Conservation (phyloP, 306 rosid genomes). For the Ormosia emarginata region DNA sequence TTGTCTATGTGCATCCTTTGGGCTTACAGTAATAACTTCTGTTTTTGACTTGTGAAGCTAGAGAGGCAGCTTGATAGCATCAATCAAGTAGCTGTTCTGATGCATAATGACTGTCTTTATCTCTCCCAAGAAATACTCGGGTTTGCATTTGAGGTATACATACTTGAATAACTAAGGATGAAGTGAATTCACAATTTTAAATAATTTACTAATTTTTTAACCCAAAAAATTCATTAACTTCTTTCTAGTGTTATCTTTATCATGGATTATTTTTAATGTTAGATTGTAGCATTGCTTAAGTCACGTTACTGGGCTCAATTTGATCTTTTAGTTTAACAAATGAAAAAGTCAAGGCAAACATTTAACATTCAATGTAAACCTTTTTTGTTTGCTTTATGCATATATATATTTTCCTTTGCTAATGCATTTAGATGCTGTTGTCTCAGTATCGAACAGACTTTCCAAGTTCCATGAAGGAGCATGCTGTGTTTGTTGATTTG, state of each 20-base stretch:
- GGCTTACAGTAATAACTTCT: slow-evolving; percentile 26
- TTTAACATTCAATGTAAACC: neutral
- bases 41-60: slow-evolving; percentile 78
- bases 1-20: neutral
- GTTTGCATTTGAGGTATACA: slow-evolving; percentile 87
- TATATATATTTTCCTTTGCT: slow-evolving; percentile 10
- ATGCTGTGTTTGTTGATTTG: slow-evolving; percentile 85
- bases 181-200: neutral
- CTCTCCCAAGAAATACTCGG: slow-evolving; percentile 88
- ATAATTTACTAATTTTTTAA: neutral
- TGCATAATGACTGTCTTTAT: slow-evolving; percentile 94
- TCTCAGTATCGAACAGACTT: slow-evolving; percentile 81
- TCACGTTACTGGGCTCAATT: neutral
- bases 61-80: slow-evolving; percentile 88
- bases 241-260: neutral
- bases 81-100: slow-evolving; percentile 81
- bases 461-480: slow-evolving; percentile 84
- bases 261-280: slow-evolving; percentile 11
- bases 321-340: slow-evolving; percentile 1
- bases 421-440: slow-evolving; percentile 20
- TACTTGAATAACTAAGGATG: neutral
- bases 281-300: neutral
- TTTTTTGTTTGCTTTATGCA: neutral
- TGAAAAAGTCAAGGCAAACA: slow-evolving; percentile 7
- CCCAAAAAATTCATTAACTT: neutral